Evolutionary conservation across 139 green algal species (phyloP).

Genomic region (Chloropicon primus): DNA sequence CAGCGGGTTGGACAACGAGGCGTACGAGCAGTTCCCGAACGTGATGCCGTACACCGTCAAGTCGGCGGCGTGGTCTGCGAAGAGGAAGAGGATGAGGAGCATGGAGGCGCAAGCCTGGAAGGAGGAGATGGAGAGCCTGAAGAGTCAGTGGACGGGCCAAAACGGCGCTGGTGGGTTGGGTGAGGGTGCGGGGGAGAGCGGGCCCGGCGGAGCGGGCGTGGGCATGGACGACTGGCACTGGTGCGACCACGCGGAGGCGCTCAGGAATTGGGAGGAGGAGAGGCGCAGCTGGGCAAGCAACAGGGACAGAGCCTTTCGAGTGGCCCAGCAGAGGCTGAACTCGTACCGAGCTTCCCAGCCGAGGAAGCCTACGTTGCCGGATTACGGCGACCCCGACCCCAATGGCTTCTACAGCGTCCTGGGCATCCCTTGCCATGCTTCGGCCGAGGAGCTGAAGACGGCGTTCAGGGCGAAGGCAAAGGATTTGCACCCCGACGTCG

Average conservation of each 20-base stretch:
- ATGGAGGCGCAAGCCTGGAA: neutral
- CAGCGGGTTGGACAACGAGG: neutral
- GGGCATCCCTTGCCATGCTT: neutral
- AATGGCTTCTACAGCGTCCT: neutral
- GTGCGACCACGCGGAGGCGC: neutral
- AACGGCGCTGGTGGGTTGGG: too few species aligned
- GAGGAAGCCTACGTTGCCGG: neutral
- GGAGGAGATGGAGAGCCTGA: neutral
- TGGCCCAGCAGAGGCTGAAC: neutral
- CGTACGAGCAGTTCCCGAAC: neutral
- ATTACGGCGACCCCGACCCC: neutral
- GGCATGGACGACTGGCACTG: neutral
- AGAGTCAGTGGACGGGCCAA: neutral
- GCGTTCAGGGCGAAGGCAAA: neutral
- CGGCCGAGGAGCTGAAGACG: neutral
- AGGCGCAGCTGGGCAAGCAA: neutral
- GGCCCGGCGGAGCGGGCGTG: neutral
- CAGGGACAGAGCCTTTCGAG: neutral
- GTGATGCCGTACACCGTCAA: neutral
- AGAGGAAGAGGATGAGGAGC: neutral
- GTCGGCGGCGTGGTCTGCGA: neutral
- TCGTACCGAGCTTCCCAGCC: neutral
- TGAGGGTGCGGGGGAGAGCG: neutral
- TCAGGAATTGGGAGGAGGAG: neutral
- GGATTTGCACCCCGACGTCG: neutral